phyloP scores from a whole-genome alignment of 1,284 basidiomycete genomes.

The Ceratorhiza oryzae-sativae region DNA sequence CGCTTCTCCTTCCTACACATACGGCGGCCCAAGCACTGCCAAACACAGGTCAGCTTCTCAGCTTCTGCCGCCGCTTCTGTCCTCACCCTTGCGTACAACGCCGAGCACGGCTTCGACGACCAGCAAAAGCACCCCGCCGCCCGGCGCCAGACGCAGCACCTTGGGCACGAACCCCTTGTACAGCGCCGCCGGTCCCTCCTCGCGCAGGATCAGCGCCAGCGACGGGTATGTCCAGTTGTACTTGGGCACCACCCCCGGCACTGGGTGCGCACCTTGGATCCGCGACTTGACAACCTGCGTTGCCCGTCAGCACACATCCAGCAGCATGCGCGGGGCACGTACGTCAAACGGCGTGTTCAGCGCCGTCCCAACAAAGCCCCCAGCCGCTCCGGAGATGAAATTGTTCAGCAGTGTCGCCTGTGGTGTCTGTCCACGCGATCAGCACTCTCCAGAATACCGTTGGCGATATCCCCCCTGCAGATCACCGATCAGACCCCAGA shows the following conservation, averaged over 20 bases:
- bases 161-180: conserved; percentile 96
- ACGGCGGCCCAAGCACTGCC: conserved; percentile 31
- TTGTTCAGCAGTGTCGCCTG: conserved; percentile 86
- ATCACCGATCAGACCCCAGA: conserved; percentile 10
- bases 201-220: conserved; percentile 79
- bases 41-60: neutral
- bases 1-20: conserved; percentile 5
- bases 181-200: conserved; percentile 88
- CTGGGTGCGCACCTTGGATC: conserved; percentile 79
- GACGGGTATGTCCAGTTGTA: conserved; percentile 93
- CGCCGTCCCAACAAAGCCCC: conserved; percentile 81
- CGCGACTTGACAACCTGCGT: conserved; percentile 92
- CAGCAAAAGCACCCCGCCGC: conserved; percentile 91
- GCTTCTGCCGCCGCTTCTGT: neutral
- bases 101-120: conserved; percentile 86
- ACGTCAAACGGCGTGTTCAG: conserved; percentile 83
- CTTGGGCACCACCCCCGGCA: conserved; percentile 73
- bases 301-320: conserved; percentile 38
- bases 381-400: conserved; percentile 87
- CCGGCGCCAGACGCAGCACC: conserved; percentile 87
- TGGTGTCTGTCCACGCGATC: conserved; percentile 59
- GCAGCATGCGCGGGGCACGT: conserved; percentile 41
- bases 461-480: conserved; percentile 5
- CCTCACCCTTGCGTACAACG: conserved; percentile 47
- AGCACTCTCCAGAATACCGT: neutral